Evolutionary conservation across 768 basidiomycete species (phyloP), one percentile per base, ranked within the genome.

Genomic region (Rhizopogon rudus): DNA sequence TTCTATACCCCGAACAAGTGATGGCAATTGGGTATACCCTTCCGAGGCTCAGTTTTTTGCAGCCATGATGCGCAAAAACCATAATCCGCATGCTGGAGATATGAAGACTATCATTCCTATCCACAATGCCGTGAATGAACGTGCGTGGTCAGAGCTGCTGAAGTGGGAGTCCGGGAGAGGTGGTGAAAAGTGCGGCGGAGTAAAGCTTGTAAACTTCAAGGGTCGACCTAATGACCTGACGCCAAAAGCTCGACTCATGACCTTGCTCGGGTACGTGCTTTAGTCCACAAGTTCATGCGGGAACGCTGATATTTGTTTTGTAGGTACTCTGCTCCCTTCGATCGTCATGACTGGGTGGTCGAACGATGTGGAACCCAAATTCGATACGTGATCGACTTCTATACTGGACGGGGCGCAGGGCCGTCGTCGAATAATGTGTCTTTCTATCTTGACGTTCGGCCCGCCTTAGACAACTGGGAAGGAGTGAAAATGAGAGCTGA

Each of bases 71-170:
- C 84, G 96, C 56, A 98, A 98, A 74, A 86, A 97, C 63, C 91
- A 97, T 69, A 84, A 87, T 53, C 95, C 95, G 3, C 79, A 85
- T 31, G 80, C 88, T 20, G 67, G 78, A n/a, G 96, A 98, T 73
- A 98, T 98, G 95, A 84, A 81, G 64, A 88, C 91, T 29, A 87
- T 99, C 64, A 93, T 99, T 20, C 96, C 95, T 13, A 99, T 99
- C 49, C 97, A 99, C 72, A 99, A 99, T 66, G 96, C 96, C 39
- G 97, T 98, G 53, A 99, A 99, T 68, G 97, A 98, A 73, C 84
- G 86, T 52, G 88, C 91, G 3, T 96, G 93, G 93, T 72, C 75
- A 17, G 87, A 93, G 70, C 77, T 96, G 25, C 66, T 91, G 68
- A 80, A 80, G 58, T 96, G 93, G 93, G 93, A 95, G 69, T 71